phyloP scores from a whole-genome alignment of 2,329 filamentous ascomycete genomes.

The Xylaria polymorpha region DNA sequence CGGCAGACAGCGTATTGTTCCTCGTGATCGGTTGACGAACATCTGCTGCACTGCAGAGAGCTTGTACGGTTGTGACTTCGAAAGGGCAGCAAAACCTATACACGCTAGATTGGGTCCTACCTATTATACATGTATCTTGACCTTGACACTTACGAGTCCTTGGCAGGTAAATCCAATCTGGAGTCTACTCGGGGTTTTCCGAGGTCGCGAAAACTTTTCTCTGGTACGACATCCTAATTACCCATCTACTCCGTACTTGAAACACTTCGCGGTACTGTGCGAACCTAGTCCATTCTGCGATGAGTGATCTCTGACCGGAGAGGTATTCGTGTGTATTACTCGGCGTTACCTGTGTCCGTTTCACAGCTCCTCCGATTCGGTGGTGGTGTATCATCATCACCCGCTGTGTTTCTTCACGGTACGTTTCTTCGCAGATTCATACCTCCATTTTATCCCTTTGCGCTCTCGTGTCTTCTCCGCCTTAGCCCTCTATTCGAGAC shows the following conservation, averaged over 20 bases:
- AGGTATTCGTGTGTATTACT: conserved; percentile 3
- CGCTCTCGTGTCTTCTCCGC: background rate
- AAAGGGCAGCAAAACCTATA: background rate
- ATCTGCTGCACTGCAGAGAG: conserved; percentile 7
- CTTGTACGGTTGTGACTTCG: background rate
- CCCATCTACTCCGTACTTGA: conserved; percentile 6
- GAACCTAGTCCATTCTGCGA: background rate
- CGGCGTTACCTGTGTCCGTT: conserved; percentile 2
- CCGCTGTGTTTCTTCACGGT: conserved; percentile 8
- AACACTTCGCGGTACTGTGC: background rate
- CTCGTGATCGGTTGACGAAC: background rate
- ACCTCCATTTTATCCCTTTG: background rate
- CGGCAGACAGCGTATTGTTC: background rate
- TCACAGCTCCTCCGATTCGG: background rate
- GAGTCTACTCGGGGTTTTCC: background rate
- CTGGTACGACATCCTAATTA: conserved; percentile 1
- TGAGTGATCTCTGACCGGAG: background rate
- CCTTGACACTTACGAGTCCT: background rate
- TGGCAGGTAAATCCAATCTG: background rate
- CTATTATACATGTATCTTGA: background rate
- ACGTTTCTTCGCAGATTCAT: conserved; percentile 16
- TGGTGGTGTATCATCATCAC: background rate
- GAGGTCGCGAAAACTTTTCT: conserved; percentile 13
- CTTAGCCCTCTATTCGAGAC: conserved; percentile 13
- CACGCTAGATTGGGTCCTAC: background rate